phyloP scores from a whole-genome alignment of 305 asterid genomes.

The Fraxinus dipetala region DNA sequence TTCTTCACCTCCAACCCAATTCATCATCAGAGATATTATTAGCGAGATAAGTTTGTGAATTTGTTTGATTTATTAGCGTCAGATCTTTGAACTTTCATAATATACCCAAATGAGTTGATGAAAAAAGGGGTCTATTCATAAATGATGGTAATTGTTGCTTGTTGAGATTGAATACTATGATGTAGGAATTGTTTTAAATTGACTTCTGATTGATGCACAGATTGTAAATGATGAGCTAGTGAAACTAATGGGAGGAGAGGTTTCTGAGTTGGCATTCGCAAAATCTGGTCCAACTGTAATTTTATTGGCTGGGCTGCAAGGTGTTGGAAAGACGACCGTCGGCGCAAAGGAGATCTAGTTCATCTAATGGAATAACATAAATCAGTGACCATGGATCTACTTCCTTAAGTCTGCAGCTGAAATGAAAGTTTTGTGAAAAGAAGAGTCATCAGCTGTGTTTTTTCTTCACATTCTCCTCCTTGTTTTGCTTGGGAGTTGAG shows the following conservation, averaged over 20 bases:
- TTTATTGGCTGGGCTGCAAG: slow-evolving; percentile 95
- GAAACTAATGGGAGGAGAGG: slow-evolving; percentile 94
- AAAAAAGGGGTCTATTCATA: neutral
- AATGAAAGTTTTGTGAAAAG: neutral
- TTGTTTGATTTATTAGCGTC: neutral
- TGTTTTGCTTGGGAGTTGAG: slow-evolving; percentile 5
- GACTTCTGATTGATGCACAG: slow-evolving; percentile 45
- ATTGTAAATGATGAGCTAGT: slow-evolving; percentile 87
- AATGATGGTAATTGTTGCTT: slow-evolving; percentile 20
- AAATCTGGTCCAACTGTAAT: slow-evolving; percentile 79
- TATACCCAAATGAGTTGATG: slow-evolving; percentile 3
- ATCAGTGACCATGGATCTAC: slow-evolving; percentile 8
- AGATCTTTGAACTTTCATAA: neutral
- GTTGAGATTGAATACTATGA: slow-evolving; percentile 4
- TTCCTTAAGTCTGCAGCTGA: neutral
- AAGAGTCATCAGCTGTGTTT: neutral
- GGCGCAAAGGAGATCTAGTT: slow-evolving; percentile 37
- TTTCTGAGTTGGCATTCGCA: slow-evolving; percentile 79
- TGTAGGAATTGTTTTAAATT: slow-evolving; percentile 12
- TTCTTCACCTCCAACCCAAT: neutral
- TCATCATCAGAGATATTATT: neutral
- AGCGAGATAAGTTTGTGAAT: neutral
- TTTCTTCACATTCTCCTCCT: neutral
- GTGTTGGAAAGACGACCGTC: slow-evolving; percentile 99
- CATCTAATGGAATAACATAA: neutral